Evolutionary conservation across 1,139 yeast species (phyloP).

Genomic region (Scheffersomyces insectosa): DNA sequence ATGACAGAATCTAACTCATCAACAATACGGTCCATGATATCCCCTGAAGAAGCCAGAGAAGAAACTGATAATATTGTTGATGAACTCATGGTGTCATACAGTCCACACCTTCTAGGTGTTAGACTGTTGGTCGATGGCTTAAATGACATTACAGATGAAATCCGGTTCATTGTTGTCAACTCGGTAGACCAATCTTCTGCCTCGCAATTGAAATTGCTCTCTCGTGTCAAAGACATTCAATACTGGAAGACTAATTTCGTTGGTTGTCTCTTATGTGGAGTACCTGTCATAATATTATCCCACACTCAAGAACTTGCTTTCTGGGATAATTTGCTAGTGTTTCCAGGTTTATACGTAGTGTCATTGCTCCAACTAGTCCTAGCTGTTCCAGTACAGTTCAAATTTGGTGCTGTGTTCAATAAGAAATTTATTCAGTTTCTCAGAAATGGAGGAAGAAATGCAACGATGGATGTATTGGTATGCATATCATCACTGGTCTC

Average conservation of each 20-base stretch:
- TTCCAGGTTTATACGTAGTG: constrained; percentile 58
- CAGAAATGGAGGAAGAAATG: constrained; percentile 56
- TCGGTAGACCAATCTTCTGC: constrained; percentile 47
- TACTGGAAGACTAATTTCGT: constrained; percentile 65
- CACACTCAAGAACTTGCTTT: constrained; percentile 43
- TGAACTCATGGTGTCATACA: constrained; percentile 48
- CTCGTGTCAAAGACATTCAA: constrained; percentile 69
- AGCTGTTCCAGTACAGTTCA: constrained; percentile 68
- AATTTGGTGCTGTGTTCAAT: constrained; percentile 65
- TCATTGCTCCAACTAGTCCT: constrained; percentile 63
- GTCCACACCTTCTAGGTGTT: constrained; percentile 51
- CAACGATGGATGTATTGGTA: constrained; percentile 96
- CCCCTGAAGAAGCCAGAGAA: constrained; percentile 10
- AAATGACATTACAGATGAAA: constrained; percentile 19
- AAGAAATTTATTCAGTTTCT: constrained; percentile 66
- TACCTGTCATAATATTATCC: constrained; percentile 63
- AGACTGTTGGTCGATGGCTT: constrained; percentile 54
- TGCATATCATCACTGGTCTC: constrained; percentile 81
- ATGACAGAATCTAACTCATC: constrained; percentile 16
- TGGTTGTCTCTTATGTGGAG: constrained; percentile 52
- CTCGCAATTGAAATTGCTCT: constrained; percentile 67
- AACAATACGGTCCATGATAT: constrained; percentile 13
- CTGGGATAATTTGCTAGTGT: constrained; percentile 29
- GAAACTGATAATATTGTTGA: constrained; percentile 19
- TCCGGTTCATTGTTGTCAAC: constrained; percentile 43